Conservation (phyloP, 78 protist genomes). For the Isochrysis galbana region DNA sequence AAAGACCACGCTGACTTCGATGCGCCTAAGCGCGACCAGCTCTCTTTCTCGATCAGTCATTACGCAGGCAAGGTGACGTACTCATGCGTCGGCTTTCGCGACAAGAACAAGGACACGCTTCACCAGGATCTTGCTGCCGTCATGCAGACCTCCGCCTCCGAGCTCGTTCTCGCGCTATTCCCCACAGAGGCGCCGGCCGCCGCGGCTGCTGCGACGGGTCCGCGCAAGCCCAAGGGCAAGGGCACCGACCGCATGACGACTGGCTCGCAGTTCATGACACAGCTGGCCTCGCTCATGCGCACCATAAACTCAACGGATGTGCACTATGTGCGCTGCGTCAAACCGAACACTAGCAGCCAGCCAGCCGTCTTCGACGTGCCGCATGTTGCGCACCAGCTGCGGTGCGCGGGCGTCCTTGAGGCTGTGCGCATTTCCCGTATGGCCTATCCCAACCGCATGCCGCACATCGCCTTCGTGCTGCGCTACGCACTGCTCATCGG, state of each 20-base stretch:
- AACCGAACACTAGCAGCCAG: constrained; percentile 79
- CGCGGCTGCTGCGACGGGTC: background rate
- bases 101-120: constrained; percentile 81
- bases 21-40: background rate
- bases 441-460: constrained; percentile 83
- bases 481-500: constrained; percentile 34
- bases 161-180: background rate
- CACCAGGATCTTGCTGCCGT: background rate
- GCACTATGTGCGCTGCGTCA: constrained; percentile 90
- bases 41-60: constrained; percentile 61
- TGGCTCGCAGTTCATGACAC: constrained; percentile 15
- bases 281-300: constrained; percentile 63
- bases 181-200: no score
- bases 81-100: constrained; percentile 74
- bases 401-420: constrained; percentile 93
- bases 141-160: background rate
- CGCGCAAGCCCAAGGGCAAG: background rate
- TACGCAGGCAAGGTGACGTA: constrained; percentile 92
- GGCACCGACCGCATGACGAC: background rate
- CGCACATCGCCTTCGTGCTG: constrained; percentile 61
- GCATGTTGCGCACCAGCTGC: constrained; percentile 73
- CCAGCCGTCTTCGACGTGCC: constrained; percentile 61
- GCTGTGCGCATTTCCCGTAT: constrained; percentile 77
- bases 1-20: background rate
- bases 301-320: constrained; percentile 69